Conservation (phyloP, 2,329 filamentous ascomycete genomes). For the Orbilia oligospora region DNA sequence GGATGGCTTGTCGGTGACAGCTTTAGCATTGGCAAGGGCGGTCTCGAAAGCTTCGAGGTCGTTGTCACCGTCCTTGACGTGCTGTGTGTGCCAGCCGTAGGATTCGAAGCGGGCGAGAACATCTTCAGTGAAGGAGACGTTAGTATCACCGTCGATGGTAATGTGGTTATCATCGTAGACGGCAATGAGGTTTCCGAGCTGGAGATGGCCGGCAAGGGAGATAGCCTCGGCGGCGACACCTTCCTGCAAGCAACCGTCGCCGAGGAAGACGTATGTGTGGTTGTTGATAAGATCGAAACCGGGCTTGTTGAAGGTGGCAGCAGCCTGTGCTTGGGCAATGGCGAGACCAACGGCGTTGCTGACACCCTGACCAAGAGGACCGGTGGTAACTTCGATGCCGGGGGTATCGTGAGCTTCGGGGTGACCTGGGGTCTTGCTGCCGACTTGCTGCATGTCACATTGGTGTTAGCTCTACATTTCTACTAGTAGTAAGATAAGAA, state of each 20-base stretch:
- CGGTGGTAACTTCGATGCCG: conserved; percentile 97
- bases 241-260: conserved; percentile 99
- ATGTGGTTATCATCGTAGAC: conserved; percentile 99
- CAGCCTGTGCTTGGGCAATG: conserved; percentile 93
- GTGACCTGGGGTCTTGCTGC: conserved; percentile 92
- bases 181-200: conserved; percentile 96
- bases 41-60: conserved; percentile 89
- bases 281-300: conserved; percentile 92
- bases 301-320: conserved; percentile 95
- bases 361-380: conserved; percentile 93
- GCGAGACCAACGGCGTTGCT: conserved; percentile 97
- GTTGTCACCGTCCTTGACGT: conserved; percentile 87
- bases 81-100: conserved; percentile 94
- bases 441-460: conserved; percentile 71
- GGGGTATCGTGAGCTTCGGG: conserved; percentile 97
- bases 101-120: conserved; percentile 94
- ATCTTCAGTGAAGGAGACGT: conserved; percentile 96
- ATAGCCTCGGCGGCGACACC: conserved; percentile 94
- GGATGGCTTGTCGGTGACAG: conserved; percentile 94
- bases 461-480: not conserved
- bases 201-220: conserved; percentile 92
- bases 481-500: not conserved
- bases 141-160: conserved; percentile 93
- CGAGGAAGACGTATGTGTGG: conserved; percentile 97
- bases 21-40: conserved; percentile 86